Evolutionary conservation across 805 yeast species (phyloP).

Genomic region (Brettanomyces nanus): DNA sequence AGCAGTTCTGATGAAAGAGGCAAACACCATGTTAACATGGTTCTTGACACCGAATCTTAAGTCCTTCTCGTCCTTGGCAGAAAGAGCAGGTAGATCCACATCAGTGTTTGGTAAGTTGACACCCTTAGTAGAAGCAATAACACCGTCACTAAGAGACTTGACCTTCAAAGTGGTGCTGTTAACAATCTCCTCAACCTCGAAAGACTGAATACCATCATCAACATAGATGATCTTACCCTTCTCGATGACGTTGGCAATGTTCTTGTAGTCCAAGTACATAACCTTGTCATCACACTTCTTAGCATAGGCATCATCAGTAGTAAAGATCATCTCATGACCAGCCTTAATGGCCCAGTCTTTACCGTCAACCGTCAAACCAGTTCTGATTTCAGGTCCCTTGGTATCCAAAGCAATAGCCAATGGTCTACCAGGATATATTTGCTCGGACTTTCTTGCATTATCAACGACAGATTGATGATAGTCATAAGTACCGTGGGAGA

Average conservation of each 20-base stretch:
- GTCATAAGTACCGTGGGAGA: conserved; percentile 96
- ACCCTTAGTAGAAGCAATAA: conserved; percentile 96
- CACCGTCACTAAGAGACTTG: conserved; percentile 87
- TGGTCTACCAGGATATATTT: conserved; percentile 88
- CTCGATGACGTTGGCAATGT: conserved; percentile 90
- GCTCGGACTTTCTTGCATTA: conserved; percentile 92
- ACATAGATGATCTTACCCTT: conserved; percentile 86
- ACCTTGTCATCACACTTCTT: conserved; percentile 64
- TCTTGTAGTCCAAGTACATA: conserved; percentile 91
- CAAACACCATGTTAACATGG: conserved; percentile 96
- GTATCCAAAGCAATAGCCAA: conserved; percentile 97
- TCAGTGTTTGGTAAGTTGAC: conserved; percentile 98
- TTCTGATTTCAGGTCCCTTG: conserved; percentile 99
- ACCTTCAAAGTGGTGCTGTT: conserved; percentile 81
- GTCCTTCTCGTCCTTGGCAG: conserved; percentile 94
- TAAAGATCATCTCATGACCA: conserved; percentile 84
- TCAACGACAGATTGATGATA: conserved; percentile 96
- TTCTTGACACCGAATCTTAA: conserved; percentile 93
- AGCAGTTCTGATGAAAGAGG: conserved; percentile 95
- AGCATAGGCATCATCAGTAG: conserved; percentile 80
- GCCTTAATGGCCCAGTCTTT: conserved; percentile 77
- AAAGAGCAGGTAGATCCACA: conserved; percentile 95
- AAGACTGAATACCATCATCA: conserved; percentile 96
- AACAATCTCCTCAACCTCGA: conserved; percentile 78
- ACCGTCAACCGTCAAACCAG: conserved; percentile 83